A percentile compares a stretch with the other conserved stretches of the same genome.
phyloP scores from a whole-genome alignment of 2,329 filamentous ascomycete genomes.

The Camillea tinctor region DNA sequence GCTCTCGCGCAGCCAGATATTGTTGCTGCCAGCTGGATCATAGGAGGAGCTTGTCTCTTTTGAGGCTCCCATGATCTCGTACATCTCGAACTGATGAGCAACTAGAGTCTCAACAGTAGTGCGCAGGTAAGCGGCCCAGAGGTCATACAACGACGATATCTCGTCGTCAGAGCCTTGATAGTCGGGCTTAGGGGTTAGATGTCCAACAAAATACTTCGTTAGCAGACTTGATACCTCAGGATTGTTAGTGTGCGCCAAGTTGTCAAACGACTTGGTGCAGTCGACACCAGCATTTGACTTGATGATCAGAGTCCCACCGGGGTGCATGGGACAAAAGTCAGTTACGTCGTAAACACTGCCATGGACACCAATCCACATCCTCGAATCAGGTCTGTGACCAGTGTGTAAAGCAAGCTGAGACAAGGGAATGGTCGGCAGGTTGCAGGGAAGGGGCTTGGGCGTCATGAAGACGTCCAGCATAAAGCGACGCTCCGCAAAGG shows the following conservation, averaged over 20 bases:
- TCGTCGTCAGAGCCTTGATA: constrained; percentile 41
- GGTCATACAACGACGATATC: constrained; percentile 45
- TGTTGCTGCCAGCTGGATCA: constrained; percentile 34
- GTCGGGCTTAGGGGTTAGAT: constrained; percentile 49
- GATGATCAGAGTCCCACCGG: constrained; percentile 52
- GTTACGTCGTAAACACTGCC: constrained; percentile 54
- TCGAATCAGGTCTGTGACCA: constrained; percentile 44
- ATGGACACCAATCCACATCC: constrained; percentile 53
- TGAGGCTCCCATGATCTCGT: constrained; percentile 44
- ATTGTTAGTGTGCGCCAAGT: constrained; percentile 54
- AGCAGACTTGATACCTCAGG: constrained; percentile 52
- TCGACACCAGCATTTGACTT: constrained; percentile 55
- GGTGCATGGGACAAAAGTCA: constrained; percentile 53
- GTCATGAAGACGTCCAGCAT: constrained; percentile 60
- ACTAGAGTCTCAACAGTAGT: constrained; percentile 51
- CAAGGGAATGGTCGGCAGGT: constrained; percentile 48
- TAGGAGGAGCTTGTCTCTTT: constrained; percentile 36
- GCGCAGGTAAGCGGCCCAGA: constrained; percentile 50
- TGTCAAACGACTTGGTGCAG: constrained; percentile 51
- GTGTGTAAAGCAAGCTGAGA: constrained; percentile 51
- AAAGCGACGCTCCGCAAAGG: constrained; percentile 54
- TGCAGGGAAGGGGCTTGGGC: constrained; percentile 50
- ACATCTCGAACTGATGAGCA: constrained; percentile 52
- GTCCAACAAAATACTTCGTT: constrained; percentile 54
- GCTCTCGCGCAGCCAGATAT: constrained; percentile 29